These are phyloP conservation scores for Picochlorum sp. DNA, from an alignment of 139 green algal genomes.

Conservation along the genomic window DNA sequence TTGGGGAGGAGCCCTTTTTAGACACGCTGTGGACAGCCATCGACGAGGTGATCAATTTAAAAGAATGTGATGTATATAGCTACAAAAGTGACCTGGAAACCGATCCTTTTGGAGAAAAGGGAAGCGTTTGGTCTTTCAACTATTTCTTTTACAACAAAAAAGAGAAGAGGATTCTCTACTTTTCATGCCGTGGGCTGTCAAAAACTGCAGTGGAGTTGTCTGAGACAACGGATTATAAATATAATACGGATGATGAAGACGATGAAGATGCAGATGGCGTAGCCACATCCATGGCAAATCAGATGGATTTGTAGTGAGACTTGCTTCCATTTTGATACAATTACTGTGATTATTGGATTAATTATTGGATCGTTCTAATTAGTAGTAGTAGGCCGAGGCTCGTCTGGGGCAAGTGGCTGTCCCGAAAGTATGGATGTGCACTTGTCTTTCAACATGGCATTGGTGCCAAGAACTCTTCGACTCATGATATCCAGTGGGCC, in stretches of 20 bases:
- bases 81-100: conserved; percentile 77
- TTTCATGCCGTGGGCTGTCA: conserved; percentile 28
- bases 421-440: not conserved
- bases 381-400: not conserved
- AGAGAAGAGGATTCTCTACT: conserved; percentile 50
- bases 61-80: conserved; percentile 89
- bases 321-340: not conserved
- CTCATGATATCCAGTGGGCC: conserved; percentile 65
- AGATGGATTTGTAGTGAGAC: conserved; percentile 60
- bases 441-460: conserved; percentile 33
- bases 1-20: conserved; percentile 68
- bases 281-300: conserved; percentile 50
- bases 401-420: not conserved
- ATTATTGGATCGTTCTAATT: not conserved
- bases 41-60: conserved; percentile 84
- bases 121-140: conserved; percentile 89
- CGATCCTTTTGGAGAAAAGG: conserved; percentile 81
- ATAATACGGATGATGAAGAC: conserved; percentile 49
- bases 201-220: conserved; percentile 43
- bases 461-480: conserved; percentile 66
- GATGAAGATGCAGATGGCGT: conserved; percentile 40
- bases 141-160: conserved; percentile 99
- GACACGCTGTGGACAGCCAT: conserved; percentile 83
- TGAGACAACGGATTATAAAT: conserved; percentile 44
- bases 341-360: too few species aligned